Evolutionary conservation across 2,329 filamentous ascomycete genomes (phyloP).

Genomic region (Hypoxylon sp.): DNA sequence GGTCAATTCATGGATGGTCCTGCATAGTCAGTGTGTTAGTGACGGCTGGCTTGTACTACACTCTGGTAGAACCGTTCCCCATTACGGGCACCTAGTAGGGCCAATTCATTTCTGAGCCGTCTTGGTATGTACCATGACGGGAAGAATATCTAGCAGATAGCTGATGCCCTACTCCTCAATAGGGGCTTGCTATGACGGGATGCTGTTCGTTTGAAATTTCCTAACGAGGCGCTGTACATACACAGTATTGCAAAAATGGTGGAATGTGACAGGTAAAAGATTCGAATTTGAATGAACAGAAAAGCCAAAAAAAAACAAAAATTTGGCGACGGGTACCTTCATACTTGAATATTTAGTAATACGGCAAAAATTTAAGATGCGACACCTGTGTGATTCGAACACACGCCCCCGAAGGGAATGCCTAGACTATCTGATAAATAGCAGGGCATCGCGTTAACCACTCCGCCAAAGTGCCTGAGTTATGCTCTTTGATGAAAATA

Average conservation of each 20-base stretch:
- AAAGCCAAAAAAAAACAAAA: too few species aligned
- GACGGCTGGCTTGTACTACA: too few species aligned
- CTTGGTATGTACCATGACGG: too few species aligned
- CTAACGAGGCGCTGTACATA: not conserved
- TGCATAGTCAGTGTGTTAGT: too few species aligned
- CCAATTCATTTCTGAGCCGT: not conserved
- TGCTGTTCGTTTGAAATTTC: not conserved
- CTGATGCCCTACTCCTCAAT: not conserved
- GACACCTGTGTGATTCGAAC: constrained; percentile 61
- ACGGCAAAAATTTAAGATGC: constrained; percentile 1
- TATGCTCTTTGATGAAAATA: not conserved
- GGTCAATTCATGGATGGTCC: not conserved
- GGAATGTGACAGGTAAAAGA: too few species aligned
- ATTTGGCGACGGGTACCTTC: too few species aligned
- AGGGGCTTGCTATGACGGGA: not conserved
- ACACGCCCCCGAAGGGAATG: constrained; percentile 57
- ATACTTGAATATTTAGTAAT: not conserved
- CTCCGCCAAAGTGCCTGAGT: constrained; percentile 25
- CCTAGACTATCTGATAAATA: constrained; percentile 21
- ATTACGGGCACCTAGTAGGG: not conserved
- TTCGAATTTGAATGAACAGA: too few species aligned
- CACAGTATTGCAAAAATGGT: too few species aligned
- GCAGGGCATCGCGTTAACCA: constrained; percentile 31
- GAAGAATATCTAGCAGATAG: not conserved
- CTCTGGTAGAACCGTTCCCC: not conserved